Conservation (phyloP, 2,329 filamentous ascomycete species). For the Corniculantispora saksenae region DNA sequence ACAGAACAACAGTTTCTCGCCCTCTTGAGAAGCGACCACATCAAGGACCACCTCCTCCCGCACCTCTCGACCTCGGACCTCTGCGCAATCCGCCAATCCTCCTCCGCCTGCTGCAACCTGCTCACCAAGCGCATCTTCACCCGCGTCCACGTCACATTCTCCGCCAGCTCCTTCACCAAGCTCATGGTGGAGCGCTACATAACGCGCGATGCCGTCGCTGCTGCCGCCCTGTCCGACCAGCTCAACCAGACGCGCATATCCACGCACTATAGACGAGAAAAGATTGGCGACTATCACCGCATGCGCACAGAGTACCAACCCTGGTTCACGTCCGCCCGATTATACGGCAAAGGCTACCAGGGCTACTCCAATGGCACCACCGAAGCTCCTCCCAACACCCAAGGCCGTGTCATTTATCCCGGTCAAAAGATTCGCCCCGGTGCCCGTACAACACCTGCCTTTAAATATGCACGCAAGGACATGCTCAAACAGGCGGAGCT, state of each 20-base stretch:
- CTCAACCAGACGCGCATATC: slow-evolving; percentile 57
- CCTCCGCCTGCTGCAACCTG: slow-evolving; percentile 69
- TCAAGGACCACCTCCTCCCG: slow-evolving; percentile 53
- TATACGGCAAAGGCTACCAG: slow-evolving; percentile 76
- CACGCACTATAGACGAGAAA: slow-evolving; percentile 64
- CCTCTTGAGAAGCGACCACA: slow-evolving; percentile 54
- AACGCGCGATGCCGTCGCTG: slow-evolving; percentile 55
- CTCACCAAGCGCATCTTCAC: slow-evolving; percentile 70
- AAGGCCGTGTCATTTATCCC: slow-evolving; percentile 77
- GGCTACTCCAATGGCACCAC: slow-evolving; percentile 89
- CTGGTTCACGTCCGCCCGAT: slow-evolving; percentile 56
- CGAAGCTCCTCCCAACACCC: slow-evolving; percentile 61
- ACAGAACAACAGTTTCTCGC: slow-evolving; percentile 52
- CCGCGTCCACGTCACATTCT: slow-evolving; percentile 69
- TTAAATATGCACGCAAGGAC: slow-evolving; percentile 78
- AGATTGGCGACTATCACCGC: slow-evolving; percentile 69
- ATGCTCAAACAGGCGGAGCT: slow-evolving; percentile 84
- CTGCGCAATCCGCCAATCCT: slow-evolving; percentile 64
- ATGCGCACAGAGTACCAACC: slow-evolving; percentile 57
- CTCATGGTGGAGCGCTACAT: slow-evolving; percentile 57
- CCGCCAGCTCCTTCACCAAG: slow-evolving; percentile 70
- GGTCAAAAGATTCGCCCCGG: slow-evolving; percentile 73
- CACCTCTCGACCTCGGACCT: slow-evolving; percentile 52
- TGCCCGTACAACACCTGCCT: slow-evolving; percentile 69
- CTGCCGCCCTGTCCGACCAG: slow-evolving; percentile 52